phyloP scores from a whole-genome alignment of 257 asterid species.

The Solanum rostratum region DNA sequence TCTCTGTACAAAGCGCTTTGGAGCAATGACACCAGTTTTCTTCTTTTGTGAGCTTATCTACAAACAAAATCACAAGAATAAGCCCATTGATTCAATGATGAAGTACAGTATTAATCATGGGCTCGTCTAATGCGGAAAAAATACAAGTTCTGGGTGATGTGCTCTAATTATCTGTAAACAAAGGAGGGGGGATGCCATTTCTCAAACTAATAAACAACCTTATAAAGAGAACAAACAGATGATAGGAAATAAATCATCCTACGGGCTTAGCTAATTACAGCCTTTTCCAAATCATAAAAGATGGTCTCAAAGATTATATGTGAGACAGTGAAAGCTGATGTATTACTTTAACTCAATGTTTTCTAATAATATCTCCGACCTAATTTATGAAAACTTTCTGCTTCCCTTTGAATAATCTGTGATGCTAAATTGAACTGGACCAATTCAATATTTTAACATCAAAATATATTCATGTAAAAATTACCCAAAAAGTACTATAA shows the following conservation, averaged over 20 bases:
- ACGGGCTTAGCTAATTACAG: not conserved
- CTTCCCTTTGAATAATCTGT: too few species aligned
- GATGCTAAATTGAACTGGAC: not conserved
- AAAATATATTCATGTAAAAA: not conserved
- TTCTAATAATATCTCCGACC: not conserved
- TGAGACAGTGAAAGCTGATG: not conserved
- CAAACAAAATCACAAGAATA: slow-evolving; percentile 18
- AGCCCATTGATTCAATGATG: not conserved
- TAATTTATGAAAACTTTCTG: not conserved
- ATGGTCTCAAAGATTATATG: not conserved
- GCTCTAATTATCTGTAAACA: not conserved
- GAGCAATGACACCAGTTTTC: slow-evolving; percentile 88
- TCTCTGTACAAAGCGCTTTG: slow-evolving; percentile 88
- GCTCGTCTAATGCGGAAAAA: not conserved
- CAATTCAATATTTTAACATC: not conserved
- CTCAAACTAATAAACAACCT: not conserved
- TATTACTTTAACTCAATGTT: not conserved
- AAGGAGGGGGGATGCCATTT: not conserved
- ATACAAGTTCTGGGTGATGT: not conserved
- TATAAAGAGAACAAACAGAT: not conserved
- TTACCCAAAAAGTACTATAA: not conserved
- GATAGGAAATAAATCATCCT: not conserved
- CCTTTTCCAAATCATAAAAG: not conserved
- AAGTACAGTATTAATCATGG: not conserved
- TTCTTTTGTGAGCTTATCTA: slow-evolving; percentile 88